Conservation (phyloP, 2,329 filamentous ascomycete species). For the Apiospora marii region DNA sequence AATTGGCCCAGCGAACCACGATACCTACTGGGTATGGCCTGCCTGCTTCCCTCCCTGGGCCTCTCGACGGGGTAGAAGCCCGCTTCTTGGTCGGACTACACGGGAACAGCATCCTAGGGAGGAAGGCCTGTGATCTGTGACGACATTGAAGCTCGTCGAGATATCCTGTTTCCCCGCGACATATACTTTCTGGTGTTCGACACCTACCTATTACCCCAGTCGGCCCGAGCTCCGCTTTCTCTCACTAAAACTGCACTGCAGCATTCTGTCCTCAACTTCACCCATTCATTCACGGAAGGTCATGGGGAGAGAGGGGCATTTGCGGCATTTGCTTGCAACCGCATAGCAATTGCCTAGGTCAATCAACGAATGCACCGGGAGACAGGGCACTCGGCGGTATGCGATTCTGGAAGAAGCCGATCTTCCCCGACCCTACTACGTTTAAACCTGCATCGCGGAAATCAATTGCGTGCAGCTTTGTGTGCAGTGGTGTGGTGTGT, state of each 20-base stretch:
- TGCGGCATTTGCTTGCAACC: not conserved
- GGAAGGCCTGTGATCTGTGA: not conserved
- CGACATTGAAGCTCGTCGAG: constrained; percentile 11
- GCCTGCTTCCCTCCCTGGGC: not conserved
- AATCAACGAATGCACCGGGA: not conserved
- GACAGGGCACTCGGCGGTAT: not conserved
- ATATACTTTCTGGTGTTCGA: constrained; percentile 1
- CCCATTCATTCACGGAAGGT: not conserved
- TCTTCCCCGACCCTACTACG: constrained; percentile 1
- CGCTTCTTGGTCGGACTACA: not conserved
- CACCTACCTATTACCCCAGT: constrained; percentile 1
- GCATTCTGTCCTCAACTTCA: not conserved
- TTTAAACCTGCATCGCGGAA: constrained; percentile 2
- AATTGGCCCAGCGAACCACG: not conserved
- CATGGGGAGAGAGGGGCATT: not conserved
- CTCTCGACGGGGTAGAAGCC: constrained; percentile 1
- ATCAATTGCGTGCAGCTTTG: constrained; percentile 2
- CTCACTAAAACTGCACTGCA: not conserved
- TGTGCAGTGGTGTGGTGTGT: not conserved
- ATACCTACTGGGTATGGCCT: constrained; percentile 8
- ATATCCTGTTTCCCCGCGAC: constrained; percentile 12
- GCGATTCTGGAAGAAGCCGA: not conserved
- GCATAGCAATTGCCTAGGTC: not conserved
- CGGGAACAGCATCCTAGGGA: not conserved
- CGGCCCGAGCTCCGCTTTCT: constrained; percentile 5